A percentile compares a stretch with the other conserved stretches of the same genome.
Conservation (phyloP, 345 rosid genomes). For the Geranium rotundifolium region DNA sequence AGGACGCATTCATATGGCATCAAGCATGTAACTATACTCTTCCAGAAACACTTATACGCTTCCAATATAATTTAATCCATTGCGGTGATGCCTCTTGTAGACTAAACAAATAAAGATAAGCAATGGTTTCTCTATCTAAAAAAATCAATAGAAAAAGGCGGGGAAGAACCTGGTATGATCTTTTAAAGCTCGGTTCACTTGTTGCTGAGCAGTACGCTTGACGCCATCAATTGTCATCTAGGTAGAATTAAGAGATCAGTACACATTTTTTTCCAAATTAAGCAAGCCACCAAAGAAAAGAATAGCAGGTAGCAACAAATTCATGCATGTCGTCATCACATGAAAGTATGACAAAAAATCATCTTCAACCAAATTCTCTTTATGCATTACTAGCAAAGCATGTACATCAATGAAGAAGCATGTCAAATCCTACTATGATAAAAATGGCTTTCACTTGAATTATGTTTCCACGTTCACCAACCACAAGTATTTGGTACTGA, state of each 20-base stretch:
- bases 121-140: neutral
- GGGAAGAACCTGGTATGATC: conserved; percentile 67
- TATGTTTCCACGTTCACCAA: neutral
- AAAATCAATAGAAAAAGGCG: neutral
- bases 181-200: conserved; percentile 79
- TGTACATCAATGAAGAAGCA: neutral
- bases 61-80: neutral
- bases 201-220: conserved; percentile 92
- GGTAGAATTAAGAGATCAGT: neutral
- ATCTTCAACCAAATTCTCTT: neutral
- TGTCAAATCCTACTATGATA: too few species aligned
- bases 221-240: conserved; percentile 97
- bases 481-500: neutral
- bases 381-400: neutral
- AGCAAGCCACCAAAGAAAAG: neutral
- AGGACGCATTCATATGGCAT: neutral
- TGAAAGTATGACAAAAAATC: neutral
- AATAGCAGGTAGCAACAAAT: neutral
- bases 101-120: neutral
- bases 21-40: neutral
- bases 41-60: neutral
- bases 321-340: neutral
- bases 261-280: too few species aligned
- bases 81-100: neutral
- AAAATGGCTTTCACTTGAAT: neutral